A percentile compares a stretch with the other conserved stretches of the same genome.
Evolutionary conservation across 164 flowering plant genomes (phyloP).

Genomic region (Dillenia suffruticosa): DNA sequence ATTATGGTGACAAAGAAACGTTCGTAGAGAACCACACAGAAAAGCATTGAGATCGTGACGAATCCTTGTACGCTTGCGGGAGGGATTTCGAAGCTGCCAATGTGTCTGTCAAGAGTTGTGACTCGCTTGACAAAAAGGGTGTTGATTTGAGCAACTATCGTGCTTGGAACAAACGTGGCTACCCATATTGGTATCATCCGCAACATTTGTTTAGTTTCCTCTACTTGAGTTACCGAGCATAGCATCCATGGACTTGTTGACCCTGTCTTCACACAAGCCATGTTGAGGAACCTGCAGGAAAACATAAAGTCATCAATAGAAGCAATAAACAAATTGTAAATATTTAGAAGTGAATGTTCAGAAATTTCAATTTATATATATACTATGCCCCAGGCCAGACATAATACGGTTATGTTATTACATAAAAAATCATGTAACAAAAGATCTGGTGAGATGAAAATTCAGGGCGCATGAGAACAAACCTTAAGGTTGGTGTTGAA

Average conservation of each 20-base stretch:
- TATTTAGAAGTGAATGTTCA: background rate
- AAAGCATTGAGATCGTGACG: slow-evolving; percentile 53
- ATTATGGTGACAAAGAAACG: slow-evolving; percentile 32
- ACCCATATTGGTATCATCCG: slow-evolving; percentile 52
- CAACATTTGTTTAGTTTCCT: slow-evolving; percentile 65
- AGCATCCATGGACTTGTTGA: slow-evolving; percentile 43
- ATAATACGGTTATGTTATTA: too few relatives aligned
- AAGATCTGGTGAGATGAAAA: background rate
- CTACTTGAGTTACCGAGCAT: slow-evolving; percentile 62
- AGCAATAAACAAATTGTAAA: background rate
- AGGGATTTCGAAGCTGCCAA: slow-evolving; percentile 48
- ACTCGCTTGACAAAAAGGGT: slow-evolving; percentile 73
- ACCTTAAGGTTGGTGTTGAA: slow-evolving; percentile 51
- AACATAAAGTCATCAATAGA: background rate
- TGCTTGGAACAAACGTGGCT: slow-evolving; percentile 51
- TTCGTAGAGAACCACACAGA: slow-evolving; percentile 53
- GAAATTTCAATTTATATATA: too few relatives aligned
- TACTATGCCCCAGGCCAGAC: background rate
- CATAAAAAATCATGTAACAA: background rate
- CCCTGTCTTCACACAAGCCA: slow-evolving; percentile 49
- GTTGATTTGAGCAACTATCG: slow-evolving; percentile 47
- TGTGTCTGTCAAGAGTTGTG: slow-evolving; percentile 37
- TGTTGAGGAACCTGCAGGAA: slow-evolving; percentile 52
- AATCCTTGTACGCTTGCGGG: slow-evolving; percentile 57
- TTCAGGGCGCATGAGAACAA: background rate